Evolutionary conservation across 768 basidiomycete genomes (phyloP).

Genomic region (Roridomyces roridus): DNA sequence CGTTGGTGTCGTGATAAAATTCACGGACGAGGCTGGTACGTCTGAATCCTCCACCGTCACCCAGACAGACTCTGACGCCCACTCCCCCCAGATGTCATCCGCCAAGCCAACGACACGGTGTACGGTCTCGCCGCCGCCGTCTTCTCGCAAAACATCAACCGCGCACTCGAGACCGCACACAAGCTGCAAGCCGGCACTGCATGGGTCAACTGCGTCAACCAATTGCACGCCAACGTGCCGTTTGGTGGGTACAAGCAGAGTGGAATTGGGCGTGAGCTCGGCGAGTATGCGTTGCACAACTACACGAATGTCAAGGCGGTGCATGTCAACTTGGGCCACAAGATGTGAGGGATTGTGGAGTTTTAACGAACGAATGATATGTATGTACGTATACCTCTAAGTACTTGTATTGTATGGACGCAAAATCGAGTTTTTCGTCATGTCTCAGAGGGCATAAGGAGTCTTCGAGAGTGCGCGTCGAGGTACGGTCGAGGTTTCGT

Average conservation of each 20-base stretch:
- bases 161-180: constrained; percentile 70
- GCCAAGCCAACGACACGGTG: constrained; percentile 74
- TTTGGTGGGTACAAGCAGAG: constrained; percentile 65
- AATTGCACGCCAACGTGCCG: constrained; percentile 22
- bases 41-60: neutral
- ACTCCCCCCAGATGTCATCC: constrained; percentile 46
- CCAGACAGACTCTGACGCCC: neutral
- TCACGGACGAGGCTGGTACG: constrained; percentile 52
- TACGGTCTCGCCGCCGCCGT: constrained; percentile 85
- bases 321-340: constrained; percentile 58
- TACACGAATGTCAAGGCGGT: constrained; percentile 68
- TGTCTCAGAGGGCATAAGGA: no score
- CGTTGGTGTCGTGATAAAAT: constrained; percentile 76
- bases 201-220: constrained; percentile 47
- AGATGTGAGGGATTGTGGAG: neutral
- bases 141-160: constrained; percentile 71
- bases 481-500: no score
- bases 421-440: no score
- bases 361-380: no score
- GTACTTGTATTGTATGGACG: no score
- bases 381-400: no score
- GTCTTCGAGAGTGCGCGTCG: no score
- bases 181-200: constrained; percentile 70
- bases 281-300: constrained; percentile 64
- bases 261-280: constrained; percentile 73